Conservation (phyloP, 768 basidiomycete species). For the Panus rudis region DNA sequence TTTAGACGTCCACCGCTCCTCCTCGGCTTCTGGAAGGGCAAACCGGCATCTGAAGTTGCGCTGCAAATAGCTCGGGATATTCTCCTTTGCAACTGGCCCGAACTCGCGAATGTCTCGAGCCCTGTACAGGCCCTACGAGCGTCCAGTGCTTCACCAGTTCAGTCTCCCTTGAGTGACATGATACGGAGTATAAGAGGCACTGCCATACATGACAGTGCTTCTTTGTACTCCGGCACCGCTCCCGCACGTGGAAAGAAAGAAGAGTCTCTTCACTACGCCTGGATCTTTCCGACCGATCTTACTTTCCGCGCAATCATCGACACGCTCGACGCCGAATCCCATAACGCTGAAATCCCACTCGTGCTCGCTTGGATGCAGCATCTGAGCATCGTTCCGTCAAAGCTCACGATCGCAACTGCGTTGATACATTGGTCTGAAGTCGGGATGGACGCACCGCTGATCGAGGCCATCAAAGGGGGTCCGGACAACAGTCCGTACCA, state of each 20-base stretch:
- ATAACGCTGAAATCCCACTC: conserved; percentile 55
- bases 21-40: conserved; percentile 24
- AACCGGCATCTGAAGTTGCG: conserved; percentile 20
- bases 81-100: conserved; percentile 47
- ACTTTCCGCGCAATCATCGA: conserved; percentile 55
- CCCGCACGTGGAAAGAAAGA: no score
- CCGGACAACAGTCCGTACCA: conserved; percentile 34
- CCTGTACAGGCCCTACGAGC: conserved; percentile 32
- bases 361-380: conserved; percentile 70
- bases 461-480: conserved; percentile 37
- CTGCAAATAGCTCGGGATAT: conserved; percentile 14
- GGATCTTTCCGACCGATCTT: conserved; percentile 42
- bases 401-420: conserved; percentile 49
- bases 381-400: conserved; percentile 45
- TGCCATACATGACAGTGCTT: no score
- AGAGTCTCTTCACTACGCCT: no score
- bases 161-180: conserved; percentile 23
- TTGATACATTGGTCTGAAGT: conserved; percentile 72
- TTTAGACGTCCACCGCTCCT: conserved; percentile 19
- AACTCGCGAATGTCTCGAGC: conserved; percentile 25
- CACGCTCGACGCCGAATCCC: conserved; percentile 46
- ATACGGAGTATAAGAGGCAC: conserved; percentile 20
- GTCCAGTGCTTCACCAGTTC: conserved; percentile 16
- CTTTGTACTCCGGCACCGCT: no score
- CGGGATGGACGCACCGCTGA: conserved; percentile 49